Conservation (phyloP, 2,329 filamentous ascomycete genomes). For the Ascochyta lentis region DNA sequence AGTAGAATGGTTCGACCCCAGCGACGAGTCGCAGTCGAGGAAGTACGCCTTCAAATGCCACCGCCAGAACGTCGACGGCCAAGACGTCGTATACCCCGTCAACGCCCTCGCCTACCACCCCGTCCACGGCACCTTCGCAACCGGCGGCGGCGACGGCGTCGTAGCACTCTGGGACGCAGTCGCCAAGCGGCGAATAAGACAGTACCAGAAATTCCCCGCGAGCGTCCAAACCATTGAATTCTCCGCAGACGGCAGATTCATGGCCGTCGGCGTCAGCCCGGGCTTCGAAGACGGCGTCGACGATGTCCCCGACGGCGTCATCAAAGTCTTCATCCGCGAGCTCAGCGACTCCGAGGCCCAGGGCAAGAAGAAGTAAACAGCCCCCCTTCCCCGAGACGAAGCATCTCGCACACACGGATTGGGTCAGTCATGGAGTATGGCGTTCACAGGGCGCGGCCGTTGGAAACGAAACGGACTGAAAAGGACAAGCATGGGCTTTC, state of each 20-base stretch:
- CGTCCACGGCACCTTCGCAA: conserved; percentile 81
- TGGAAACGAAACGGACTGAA: no score
- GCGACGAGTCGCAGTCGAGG: conserved; percentile 81
- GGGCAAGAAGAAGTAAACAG: conserved; percentile 72
- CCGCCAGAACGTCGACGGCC: conserved; percentile 73
- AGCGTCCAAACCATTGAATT: conserved; percentile 81
- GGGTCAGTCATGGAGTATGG: no score
- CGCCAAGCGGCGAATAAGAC: conserved; percentile 85
- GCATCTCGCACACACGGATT: no score
- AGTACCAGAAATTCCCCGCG: conserved; percentile 84
- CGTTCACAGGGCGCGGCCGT: no score
- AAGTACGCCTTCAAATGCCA: conserved; percentile 99
- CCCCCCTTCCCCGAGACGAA: no score
- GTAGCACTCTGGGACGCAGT: conserved; percentile 94
- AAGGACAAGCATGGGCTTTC: no score
- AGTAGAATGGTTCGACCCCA: conserved; percentile 97
- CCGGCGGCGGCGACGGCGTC: conserved; percentile 86
- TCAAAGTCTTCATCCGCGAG: conserved; percentile 82
- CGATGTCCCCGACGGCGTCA: conserved; percentile 73
- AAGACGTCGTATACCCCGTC: conserved; percentile 88
- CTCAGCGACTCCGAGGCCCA: conserved; percentile 87
- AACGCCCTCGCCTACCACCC: conserved; percentile 91
- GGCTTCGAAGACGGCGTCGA: conserved; percentile 89
- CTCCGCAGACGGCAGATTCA: conserved; percentile 74
- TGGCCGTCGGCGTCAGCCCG: conserved; percentile 82